Percentiles rank a stretch among this genome's conserved stretches.
Evolutionary conservation across 164 flowering plant species (phyloP).

Genomic region (Aristolochia californica): DNA sequence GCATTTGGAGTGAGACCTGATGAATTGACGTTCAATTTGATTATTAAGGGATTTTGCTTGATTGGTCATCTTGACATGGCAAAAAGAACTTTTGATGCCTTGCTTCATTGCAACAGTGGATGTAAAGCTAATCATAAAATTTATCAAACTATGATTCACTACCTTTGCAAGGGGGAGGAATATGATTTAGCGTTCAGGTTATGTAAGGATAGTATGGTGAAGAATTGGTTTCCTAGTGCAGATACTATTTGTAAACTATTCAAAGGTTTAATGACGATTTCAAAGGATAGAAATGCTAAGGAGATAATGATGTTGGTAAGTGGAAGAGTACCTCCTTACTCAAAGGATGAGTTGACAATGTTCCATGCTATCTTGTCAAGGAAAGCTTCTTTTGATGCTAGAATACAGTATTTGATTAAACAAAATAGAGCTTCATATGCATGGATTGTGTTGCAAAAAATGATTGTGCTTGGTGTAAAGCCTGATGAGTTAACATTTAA

Average conservation of each 20-base stretch:
- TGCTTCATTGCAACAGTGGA: conserved; percentile 27
- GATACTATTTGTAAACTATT: conserved; percentile 39
- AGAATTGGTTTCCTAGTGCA: conserved; percentile 46
- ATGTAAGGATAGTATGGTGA: conserved; percentile 53
- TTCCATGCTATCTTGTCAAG: conserved; percentile 22
- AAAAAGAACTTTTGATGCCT: conserved; percentile 37
- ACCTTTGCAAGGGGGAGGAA: conserved; percentile 46
- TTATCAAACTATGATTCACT: conserved; percentile 78
- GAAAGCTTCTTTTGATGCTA: conserved; percentile 2
- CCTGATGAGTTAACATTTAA: not conserved
- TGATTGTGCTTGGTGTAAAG: not conserved
- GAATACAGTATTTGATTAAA: not conserved
- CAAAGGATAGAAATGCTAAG: conserved; percentile 28
- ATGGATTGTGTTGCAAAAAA: not conserved
- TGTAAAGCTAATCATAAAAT: conserved; percentile 46
- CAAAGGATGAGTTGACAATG: conserved; percentile 20
- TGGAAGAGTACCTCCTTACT: conserved; percentile 45
- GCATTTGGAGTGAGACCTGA: conserved; percentile 41
- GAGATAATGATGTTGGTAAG: conserved; percentile 30
- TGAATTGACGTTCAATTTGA: conserved; percentile 65
- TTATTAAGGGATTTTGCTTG: conserved; percentile 60
- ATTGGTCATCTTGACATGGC: conserved; percentile 62
- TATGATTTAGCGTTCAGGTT: conserved; percentile 47
- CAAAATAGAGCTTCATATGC: not conserved
- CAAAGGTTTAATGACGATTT: conserved; percentile 37